These are phyloP conservation scores for Amauroascus niger DNA, from an alignment of 2,329 filamentous ascomycete species.

Conservation along the genomic window DNA sequence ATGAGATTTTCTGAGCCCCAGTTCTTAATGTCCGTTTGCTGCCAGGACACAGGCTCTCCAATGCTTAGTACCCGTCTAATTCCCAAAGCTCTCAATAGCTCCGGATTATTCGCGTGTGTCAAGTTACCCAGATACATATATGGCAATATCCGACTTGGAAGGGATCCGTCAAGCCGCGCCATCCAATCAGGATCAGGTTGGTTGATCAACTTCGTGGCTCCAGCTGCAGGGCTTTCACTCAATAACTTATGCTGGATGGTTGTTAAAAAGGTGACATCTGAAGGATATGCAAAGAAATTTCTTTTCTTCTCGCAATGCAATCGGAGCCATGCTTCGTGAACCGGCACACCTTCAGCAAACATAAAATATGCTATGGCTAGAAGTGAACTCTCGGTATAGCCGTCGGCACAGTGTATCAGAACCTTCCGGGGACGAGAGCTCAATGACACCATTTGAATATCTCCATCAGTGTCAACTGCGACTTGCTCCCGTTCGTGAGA, in stretches of 20 bases:
- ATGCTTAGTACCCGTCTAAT: constrained; percentile 85
- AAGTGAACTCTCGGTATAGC: constrained; percentile 89
- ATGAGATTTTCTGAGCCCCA: constrained; percentile 75
- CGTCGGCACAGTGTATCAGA: constrained; percentile 86
- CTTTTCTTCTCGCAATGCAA: constrained; percentile 70
- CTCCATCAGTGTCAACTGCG: constrained; percentile 44
- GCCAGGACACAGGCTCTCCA: constrained; percentile 79
- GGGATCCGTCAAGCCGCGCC: constrained; percentile 70
- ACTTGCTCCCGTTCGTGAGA: constrained; percentile 33
- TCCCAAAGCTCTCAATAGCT: constrained; percentile 65
- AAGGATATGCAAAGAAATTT: constrained; percentile 94
- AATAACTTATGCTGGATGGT: constrained; percentile 67
- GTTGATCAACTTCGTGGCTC: constrained; percentile 17
- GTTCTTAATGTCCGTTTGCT: constrained; percentile 54
- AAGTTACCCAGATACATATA: constrained; percentile 97
- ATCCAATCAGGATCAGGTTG: constrained; percentile 64
- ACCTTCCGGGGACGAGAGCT: constrained; percentile 52
- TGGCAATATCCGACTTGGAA: constrained; percentile 77
- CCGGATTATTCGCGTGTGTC: constrained; percentile 86
- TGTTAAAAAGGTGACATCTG: constrained; percentile 74
- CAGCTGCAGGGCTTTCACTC: constrained; percentile 36
- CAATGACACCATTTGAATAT: constrained; percentile 44
- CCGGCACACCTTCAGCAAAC: constrained; percentile 71
- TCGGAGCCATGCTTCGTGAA: constrained; percentile 77
- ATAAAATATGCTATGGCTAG: constrained; percentile 86